Conservation (phyloP, 2,329 filamentous ascomycete species). For the Chaetomiaceae sp. region DNA sequence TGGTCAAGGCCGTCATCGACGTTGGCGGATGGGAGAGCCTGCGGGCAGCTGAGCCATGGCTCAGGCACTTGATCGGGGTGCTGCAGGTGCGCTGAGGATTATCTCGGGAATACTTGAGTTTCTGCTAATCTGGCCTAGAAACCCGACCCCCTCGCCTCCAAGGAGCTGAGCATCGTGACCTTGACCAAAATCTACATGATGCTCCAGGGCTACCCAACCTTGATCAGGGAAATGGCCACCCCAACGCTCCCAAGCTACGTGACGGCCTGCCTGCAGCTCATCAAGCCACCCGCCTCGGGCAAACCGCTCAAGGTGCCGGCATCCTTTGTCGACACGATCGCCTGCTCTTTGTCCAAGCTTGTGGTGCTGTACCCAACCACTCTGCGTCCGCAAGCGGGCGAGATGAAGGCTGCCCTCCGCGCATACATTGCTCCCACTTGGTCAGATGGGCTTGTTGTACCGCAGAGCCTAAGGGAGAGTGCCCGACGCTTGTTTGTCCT, state of each 20-base stretch:
- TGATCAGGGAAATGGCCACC: conserved; percentile 83
- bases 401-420: conserved; percentile 59
- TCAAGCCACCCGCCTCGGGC: conserved; percentile 42
- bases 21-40: conserved; percentile 81
- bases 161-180: conserved; percentile 71
- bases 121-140: conserved; percentile 49
- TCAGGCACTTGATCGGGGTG: conserved; percentile 68
- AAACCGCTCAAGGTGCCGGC: conserved; percentile 39
- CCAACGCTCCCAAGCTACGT: conserved; percentile 73
- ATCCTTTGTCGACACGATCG: conserved; percentile 60
- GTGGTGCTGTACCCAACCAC: conserved; percentile 79
- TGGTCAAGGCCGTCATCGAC: conserved; percentile 79
- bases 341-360: conserved; percentile 67
- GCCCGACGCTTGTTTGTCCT: conserved; percentile 64
- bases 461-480: conserved; percentile 49
- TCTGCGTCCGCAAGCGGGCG: conserved; percentile 69
- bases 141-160: conserved; percentile 69
- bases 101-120: conserved; percentile 2
- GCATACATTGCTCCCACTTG: conserved; percentile 61
- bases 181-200: conserved; percentile 80
- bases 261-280: conserved; percentile 65
- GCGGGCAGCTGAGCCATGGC: conserved; percentile 69
- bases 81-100: conserved; percentile 54
- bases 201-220: conserved; percentile 74
- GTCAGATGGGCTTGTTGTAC: conserved; percentile 44